Base-by-base conservation (phyloP, 2,329 filamentous ascomycete species). In the Trichoderma sp. region DNA sequence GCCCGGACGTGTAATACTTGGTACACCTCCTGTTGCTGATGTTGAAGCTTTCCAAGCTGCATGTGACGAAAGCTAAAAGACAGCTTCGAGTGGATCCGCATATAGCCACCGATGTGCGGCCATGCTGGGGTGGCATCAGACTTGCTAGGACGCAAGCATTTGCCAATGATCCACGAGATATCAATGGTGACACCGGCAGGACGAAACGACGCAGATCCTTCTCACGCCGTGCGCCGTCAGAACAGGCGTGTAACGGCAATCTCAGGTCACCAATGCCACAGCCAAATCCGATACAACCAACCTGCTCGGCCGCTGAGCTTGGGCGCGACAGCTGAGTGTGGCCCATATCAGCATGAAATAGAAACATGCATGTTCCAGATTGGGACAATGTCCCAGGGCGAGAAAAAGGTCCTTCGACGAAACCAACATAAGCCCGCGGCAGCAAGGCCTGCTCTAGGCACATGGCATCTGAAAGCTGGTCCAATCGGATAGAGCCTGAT, bases 371-470 rank as follows among this genome's bases (percentile, higher is more conserved):
- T 60, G 39, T 41, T 60, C 34, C 59, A 24, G 34, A 54, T 45
- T 30, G 44, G 47, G 48, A 39, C 41, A 54, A 52, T 45, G 48
- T 24, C 34, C 59, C 12, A 54, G 59, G 59, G n/a, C 44, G 10
- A 34, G 45, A 63, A 55, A 63, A 55, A 44, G 54, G 54, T 45
- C 59, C 26, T 39, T 54, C 26, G 48, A 45, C 50, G 30, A 34
- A 63, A 55, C 19, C 59, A 45, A 55, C 50, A 55, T 55, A 55
- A 47, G 59, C 47, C 47, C 41, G 47, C 47, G 41, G 50, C 59
- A 52, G 19, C 26, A 63, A 63, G 47, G 50, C 41, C 59, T 51
- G 59, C 59, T 63, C 59, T 63, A 7, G 48, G 59, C 48, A 63
- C 52, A 56, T 56, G 39, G 43, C 14, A 48, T 48, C 44, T 48